These are phyloP conservation scores for Penicillium nordicum DNA, from an alignment of 2,329 filamentous ascomycete genomes.

Conservation along the genomic window DNA sequence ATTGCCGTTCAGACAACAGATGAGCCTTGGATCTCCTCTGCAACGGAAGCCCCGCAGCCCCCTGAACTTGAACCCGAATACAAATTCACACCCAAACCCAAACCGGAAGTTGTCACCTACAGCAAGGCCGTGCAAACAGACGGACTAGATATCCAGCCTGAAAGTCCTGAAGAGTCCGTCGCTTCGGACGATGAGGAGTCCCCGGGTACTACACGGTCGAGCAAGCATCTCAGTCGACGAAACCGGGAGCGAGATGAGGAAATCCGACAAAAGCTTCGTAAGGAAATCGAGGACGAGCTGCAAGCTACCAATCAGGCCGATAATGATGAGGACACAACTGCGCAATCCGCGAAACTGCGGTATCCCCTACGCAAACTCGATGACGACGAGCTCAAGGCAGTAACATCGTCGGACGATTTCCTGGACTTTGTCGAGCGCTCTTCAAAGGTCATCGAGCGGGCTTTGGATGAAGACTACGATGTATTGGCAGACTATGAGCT, in stretches of 20 bases:
- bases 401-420: slow-evolving; percentile 89
- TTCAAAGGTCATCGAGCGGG: slow-evolving; percentile 94
- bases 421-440: slow-evolving; percentile 92
- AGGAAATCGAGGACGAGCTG: slow-evolving; percentile 90
- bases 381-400: slow-evolving; percentile 80
- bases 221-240: slow-evolving; percentile 72
- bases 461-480: slow-evolving; percentile 93
- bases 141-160: slow-evolving; percentile 60
- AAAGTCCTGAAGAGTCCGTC: slow-evolving; percentile 54
- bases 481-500: slow-evolving; percentile 92
- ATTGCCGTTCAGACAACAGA: slow-evolving; percentile 68
- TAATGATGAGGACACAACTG: slow-evolving; percentile 31
- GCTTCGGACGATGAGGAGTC: slow-evolving; percentile 62
- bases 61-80: slow-evolving; percentile 27
- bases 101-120: slow-evolving; percentile 82
- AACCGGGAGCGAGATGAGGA: slow-evolving; percentile 85
- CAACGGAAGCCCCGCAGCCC: slow-evolving; percentile 69
- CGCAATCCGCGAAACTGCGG: slow-evolving; percentile 47
- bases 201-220: slow-evolving; percentile 52
- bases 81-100: slow-evolving; percentile 47
- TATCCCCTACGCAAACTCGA: slow-evolving; percentile 79
- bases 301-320: slow-evolving; percentile 59
- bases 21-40: slow-evolving; percentile 63
- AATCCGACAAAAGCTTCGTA: slow-evolving; percentile 75
- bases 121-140: slow-evolving; percentile 94